A percentile compares a stretch with the other conserved stretches of the same genome.
Conservation (phyloP, 345 rosid genomes). For the Corymbia maculata region DNA sequence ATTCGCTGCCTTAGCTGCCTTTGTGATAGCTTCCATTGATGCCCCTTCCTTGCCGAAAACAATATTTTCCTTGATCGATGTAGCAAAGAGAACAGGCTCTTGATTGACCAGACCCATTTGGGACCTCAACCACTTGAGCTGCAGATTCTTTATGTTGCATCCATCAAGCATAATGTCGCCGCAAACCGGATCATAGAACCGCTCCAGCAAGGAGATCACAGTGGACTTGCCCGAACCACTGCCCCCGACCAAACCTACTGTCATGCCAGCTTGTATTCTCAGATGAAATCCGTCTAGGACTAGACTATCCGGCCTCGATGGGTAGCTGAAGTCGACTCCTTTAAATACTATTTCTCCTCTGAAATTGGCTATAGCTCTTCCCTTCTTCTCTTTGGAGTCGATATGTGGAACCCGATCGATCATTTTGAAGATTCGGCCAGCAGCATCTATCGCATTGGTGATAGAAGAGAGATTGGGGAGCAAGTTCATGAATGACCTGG, state of each 20-base stretch:
- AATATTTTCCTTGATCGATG: slow-evolving; percentile 47
- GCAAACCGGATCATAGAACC: slow-evolving; percentile 35
- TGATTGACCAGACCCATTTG: slow-evolving; percentile 49
- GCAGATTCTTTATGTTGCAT: slow-evolving; percentile 19
- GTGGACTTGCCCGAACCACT: slow-evolving; percentile 62
- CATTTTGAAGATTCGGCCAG: slow-evolving; percentile 25
- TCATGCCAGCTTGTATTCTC: slow-evolving; percentile 26
- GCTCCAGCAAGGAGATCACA: slow-evolving; percentile 36
- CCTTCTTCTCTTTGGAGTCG: slow-evolving; percentile 20
- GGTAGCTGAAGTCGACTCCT: slow-evolving; percentile 41
- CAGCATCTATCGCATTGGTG: slow-evolving; percentile 24
- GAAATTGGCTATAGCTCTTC: slow-evolving; percentile 19
- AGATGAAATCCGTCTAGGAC: slow-evolving; percentile 33
- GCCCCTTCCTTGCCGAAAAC: slow-evolving; percentile 47
- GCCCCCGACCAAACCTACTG: slow-evolving; percentile 44
- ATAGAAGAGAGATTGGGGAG: slow-evolving; percentile 39
- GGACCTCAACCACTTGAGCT: slow-evolving; percentile 43
- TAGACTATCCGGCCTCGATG: slow-evolving; percentile 27
- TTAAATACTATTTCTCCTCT: slow-evolving; percentile 37
- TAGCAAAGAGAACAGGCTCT: slow-evolving; percentile 42
- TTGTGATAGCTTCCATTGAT: slow-evolving; percentile 15
- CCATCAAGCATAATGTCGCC: slow-evolving; percentile 40
- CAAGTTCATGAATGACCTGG: slow-evolving; percentile 27
- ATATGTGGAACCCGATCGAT: slow-evolving; percentile 23
- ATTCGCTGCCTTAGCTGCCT: slow-evolving; percentile 47